phyloP scores from a whole-genome alignment of 208 protist genomes.

The Trypanosoma grayi region DNA sequence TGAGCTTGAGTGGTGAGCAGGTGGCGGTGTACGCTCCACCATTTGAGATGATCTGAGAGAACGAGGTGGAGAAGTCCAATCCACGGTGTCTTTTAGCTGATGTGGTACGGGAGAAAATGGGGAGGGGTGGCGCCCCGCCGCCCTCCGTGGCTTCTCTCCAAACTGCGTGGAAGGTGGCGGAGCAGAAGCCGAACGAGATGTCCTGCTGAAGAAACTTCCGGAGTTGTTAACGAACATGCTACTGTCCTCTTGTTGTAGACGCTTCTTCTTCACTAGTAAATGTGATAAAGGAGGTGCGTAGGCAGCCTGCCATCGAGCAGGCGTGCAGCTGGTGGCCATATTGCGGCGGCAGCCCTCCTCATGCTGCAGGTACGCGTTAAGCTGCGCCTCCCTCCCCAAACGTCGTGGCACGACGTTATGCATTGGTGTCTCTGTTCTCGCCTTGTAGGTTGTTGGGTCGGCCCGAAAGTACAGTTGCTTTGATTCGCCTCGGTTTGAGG shows the following conservation, averaged over 20 bases:
- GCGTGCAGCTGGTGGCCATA: no score
- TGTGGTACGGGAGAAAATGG: no score
- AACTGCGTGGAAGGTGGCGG: no score
- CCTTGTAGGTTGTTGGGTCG: neutral
- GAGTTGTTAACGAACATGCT: neutral
- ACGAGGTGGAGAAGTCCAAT: constrained; percentile 3
- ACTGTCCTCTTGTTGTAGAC: neutral
- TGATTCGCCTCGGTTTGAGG: neutral
- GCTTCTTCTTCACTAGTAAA: neutral
- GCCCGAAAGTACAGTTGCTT: constrained; percentile 1
- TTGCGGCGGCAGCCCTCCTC: neutral
- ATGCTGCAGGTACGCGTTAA: neutral
- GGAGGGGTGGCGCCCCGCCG: neutral
- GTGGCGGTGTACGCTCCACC: neutral
- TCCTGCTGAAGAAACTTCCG: neutral
- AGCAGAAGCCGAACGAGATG: no score
- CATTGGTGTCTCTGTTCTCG: neutral
- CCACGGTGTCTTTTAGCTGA: neutral
- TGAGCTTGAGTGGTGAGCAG: neutral
- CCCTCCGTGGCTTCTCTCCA: no score
- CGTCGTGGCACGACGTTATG: no score
- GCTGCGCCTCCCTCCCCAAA: neutral
- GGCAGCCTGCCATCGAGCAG: no score
- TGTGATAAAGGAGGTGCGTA: constrained; percentile 1
- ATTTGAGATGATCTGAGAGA: neutral